Conservation (phyloP, 441 rosid genomes). For the Eutrema salsugineum region DNA sequence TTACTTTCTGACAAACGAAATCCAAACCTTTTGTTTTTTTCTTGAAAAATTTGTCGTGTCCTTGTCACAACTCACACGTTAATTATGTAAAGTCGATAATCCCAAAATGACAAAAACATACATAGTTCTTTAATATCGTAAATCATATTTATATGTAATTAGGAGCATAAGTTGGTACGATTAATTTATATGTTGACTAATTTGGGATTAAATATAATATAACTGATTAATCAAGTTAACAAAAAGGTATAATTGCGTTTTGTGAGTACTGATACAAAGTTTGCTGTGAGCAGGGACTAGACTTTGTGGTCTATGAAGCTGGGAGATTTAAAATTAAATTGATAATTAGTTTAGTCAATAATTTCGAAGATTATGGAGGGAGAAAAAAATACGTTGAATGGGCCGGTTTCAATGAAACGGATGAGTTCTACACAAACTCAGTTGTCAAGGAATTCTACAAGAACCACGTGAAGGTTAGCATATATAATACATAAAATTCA, state of each 20-base stretch:
- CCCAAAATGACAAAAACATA: neutral
- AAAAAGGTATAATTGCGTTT: neutral
- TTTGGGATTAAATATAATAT: neutral
- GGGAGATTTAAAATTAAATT: conserved; percentile 55
- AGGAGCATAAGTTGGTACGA: neutral
- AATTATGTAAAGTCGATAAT: conserved; percentile 6
- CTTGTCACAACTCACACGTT: conserved; percentile 5
- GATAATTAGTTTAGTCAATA: conserved; percentile 59
- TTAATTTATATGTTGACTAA: neutral
- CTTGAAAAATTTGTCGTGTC: neutral
- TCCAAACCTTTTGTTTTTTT: conserved; percentile 5
- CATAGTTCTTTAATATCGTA: neutral
- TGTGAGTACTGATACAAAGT: neutral
- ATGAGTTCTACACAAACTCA: conserved; percentile 62
- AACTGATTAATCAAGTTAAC: neutral
- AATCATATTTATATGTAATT: neutral
- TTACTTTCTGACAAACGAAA: conserved; percentile 14
- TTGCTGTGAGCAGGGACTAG: conserved; percentile 47
- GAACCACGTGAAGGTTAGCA: conserved; percentile 56
- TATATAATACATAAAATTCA: neutral
- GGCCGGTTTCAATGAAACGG: conserved; percentile 56
- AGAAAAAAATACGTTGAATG: conserved; percentile 68
- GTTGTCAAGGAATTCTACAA: conserved; percentile 55
- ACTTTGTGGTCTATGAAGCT: conserved; percentile 74
- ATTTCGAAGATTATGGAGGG: conserved; percentile 69